These are phyloP conservation scores for Fusarium oxysporum DNA, from an alignment of 2,329 filamentous ascomycete species.

Conservation along the genomic window DNA sequence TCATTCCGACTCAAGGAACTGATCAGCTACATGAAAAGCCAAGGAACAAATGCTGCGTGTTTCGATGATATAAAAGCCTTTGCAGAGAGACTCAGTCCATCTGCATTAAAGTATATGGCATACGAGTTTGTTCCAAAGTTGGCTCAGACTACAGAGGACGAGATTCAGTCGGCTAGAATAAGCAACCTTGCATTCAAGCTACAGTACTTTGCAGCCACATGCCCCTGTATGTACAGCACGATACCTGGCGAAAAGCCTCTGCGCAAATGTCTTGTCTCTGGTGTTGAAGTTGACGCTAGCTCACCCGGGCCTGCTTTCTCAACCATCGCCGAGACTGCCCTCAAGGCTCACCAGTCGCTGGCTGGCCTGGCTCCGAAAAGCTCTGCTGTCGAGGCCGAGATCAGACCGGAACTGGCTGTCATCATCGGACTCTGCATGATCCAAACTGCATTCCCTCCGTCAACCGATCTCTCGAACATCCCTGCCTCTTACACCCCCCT, in stretches of 20 bases:
- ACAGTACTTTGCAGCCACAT: conserved; percentile 59
- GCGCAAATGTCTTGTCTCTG: conserved; percentile 44
- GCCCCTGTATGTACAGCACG: conserved; percentile 43
- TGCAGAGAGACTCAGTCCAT: conserved; percentile 55
- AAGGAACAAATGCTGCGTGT: conserved; percentile 53
- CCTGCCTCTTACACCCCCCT: conserved; percentile 49
- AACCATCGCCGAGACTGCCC: conserved; percentile 35
- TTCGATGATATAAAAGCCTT: conserved; percentile 62
- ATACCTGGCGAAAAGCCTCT: conserved; percentile 33
- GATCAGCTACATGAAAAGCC: conserved; percentile 51
- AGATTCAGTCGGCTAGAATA: conserved; percentile 43
- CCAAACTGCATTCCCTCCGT: conserved; percentile 46
- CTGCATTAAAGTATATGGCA: conserved; percentile 56
- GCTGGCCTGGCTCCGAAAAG: conserved; percentile 15
- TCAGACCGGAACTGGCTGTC: conserved; percentile 51
- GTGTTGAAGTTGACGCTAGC: conserved; percentile 25
- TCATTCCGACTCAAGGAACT: conserved; percentile 52
- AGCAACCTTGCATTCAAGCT: conserved; percentile 56
- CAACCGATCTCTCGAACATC: conserved; percentile 26
- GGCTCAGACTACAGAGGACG: conserved; percentile 43
- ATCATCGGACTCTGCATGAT: conserved; percentile 52
- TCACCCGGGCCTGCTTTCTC: conserved; percentile 42
- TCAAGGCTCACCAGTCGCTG: conserved; percentile 38
- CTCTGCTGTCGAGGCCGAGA: conserved; percentile 38
- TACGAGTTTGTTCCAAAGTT: conserved; percentile 51